Percentiles rank a stretch among this genome's conserved stretches.
phyloP scores from a whole-genome alignment of 1,139 yeast genomes.

The Suhomyces taliae region DNA sequence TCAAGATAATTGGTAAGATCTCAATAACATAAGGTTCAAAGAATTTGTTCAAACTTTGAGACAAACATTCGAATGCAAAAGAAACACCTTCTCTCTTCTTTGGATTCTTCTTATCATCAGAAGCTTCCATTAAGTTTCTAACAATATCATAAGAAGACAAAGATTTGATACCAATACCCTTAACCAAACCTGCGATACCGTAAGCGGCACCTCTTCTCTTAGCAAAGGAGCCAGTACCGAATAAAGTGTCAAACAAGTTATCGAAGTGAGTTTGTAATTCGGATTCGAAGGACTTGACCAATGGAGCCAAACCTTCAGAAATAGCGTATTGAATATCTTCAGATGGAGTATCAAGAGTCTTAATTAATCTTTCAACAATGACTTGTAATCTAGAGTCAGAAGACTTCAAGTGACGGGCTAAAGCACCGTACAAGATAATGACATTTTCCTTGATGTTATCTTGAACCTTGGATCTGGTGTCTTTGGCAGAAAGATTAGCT shows the following conservation, averaged over 20 bases:
- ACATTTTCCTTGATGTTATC: slow-evolving; percentile 76
- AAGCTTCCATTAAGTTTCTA: slow-evolving; percentile 75
- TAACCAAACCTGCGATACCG: slow-evolving; percentile 90
- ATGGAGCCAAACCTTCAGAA: slow-evolving; percentile 80
- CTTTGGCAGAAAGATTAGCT: slow-evolving; percentile 47
- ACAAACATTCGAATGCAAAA: slow-evolving; percentile 80
- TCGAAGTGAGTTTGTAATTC: slow-evolving; percentile 57
- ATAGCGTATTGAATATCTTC: slow-evolving; percentile 88
- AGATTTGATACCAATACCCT: slow-evolving; percentile 83
- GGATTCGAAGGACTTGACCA: slow-evolving; percentile 59
- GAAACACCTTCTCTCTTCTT: slow-evolving; percentile 86
- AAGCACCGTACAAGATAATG: slow-evolving; percentile 81
- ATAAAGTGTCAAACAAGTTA: slow-evolving; percentile 56
- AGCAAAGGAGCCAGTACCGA: slow-evolving; percentile 51
- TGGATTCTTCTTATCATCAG: slow-evolving; percentile 81
- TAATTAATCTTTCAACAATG: slow-evolving; percentile 68
- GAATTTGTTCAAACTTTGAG: slow-evolving; percentile 67
- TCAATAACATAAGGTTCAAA: slow-evolving; percentile 96
- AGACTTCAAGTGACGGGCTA: slow-evolving; percentile 74
- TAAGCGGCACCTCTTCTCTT: slow-evolving; percentile 91
- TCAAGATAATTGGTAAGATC: slow-evolving; percentile 75
- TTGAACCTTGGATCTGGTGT: slow-evolving; percentile 48
- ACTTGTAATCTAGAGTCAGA: slow-evolving; percentile 63
- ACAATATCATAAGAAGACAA: slow-evolving; percentile 75
- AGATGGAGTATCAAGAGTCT: slow-evolving; percentile 82